Conservation (phyloP, 2,329 filamentous ascomycete genomes). For the Phoma herbarum region DNA sequence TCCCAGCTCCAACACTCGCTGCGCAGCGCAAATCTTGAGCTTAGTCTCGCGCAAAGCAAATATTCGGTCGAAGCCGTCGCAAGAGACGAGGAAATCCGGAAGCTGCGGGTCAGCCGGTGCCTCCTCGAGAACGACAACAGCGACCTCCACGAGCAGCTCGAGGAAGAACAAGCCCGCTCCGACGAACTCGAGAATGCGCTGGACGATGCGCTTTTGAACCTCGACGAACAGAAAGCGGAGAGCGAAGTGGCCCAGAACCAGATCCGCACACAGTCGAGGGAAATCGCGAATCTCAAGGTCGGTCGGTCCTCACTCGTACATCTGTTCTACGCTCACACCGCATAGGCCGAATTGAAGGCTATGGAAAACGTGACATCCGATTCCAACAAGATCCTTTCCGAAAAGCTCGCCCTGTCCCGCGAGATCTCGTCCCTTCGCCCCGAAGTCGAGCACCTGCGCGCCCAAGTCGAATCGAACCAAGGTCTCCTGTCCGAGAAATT, state of each 20-base stretch:
- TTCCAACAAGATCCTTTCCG: slow-evolving; percentile 73
- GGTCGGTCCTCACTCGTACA: slow-evolving; percentile 57
- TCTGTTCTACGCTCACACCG: slow-evolving; percentile 24
- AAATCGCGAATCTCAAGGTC: slow-evolving; percentile 66
- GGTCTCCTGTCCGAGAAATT: slow-evolving; percentile 79
- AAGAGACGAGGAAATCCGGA: slow-evolving; percentile 78
- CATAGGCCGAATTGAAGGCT: slow-evolving; percentile 74
- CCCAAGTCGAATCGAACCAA: slow-evolving; percentile 69
- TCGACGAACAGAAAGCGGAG: slow-evolving; percentile 58
- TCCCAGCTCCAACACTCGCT: slow-evolving; percentile 60
- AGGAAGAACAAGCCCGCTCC: slow-evolving; percentile 67
- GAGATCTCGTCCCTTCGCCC: slow-evolving; percentile 67
- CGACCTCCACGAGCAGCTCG: slow-evolving; percentile 70
- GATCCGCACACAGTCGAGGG: slow-evolving; percentile 61
- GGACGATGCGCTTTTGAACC: slow-evolving; percentile 57
- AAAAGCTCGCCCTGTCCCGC: slow-evolving; percentile 69
- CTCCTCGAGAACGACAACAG: slow-evolving; percentile 78
- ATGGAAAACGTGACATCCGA: slow-evolving; percentile 73
- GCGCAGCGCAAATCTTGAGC: slow-evolving; percentile 67
- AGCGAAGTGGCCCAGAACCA: slow-evolving; percentile 59
- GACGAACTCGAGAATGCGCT: slow-evolving; percentile 62
- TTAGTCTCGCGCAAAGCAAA: slow-evolving; percentile 71
- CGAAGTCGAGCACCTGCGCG: slow-evolving; percentile 69
- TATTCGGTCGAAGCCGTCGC: slow-evolving; percentile 73
- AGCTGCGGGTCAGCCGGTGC: slow-evolving; percentile 70